phyloP scores from a whole-genome alignment of 371 early-diverging fungal genomes.

The Dichotomocladium elegans region DNA sequence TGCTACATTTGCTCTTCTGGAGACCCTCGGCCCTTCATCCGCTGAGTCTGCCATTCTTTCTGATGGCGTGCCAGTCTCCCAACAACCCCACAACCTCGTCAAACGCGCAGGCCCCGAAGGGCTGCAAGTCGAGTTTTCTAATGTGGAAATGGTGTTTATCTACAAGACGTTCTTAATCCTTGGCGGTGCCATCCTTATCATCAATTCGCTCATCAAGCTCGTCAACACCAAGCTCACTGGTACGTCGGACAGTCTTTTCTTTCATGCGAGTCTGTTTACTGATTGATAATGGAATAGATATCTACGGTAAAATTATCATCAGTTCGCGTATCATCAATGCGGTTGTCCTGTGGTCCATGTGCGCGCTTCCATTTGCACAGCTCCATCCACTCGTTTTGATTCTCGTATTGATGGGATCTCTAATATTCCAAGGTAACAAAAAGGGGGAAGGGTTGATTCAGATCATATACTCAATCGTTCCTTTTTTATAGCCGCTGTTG shows the following conservation, averaged over 20 bases:
- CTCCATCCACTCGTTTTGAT: slow-evolving; percentile 37
- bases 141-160: slow-evolving; percentile 34
- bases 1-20: slow-evolving; percentile 8
- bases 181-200: slow-evolving; percentile 38
- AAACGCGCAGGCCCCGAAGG: slow-evolving; percentile 1
- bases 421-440: slow-evolving; percentile 39
- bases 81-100: not conserved
- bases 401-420: slow-evolving; percentile 35
- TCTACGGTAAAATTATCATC: slow-evolving; percentile 42
- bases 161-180: slow-evolving; percentile 46
- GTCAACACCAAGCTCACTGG: slow-evolving; percentile 40
- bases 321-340: slow-evolving; percentile 37
- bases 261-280: too few species aligned
- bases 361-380: slow-evolving; percentile 44
- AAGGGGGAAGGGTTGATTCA: not conserved
- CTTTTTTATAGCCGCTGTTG: not conserved
- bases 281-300: slow-evolving; percentile 26
- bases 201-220: slow-evolving; percentile 45
- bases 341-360: slow-evolving; percentile 38
- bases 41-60: not conserved
- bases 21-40: not conserved
- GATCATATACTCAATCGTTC: not conserved
- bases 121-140: slow-evolving; percentile 12
- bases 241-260: not conserved
- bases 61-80: not conserved